Evolutionary conservation across 1,139 yeast genomes (phyloP).

Genomic region (Lodderomyces pseudojiufengensis): DNA sequence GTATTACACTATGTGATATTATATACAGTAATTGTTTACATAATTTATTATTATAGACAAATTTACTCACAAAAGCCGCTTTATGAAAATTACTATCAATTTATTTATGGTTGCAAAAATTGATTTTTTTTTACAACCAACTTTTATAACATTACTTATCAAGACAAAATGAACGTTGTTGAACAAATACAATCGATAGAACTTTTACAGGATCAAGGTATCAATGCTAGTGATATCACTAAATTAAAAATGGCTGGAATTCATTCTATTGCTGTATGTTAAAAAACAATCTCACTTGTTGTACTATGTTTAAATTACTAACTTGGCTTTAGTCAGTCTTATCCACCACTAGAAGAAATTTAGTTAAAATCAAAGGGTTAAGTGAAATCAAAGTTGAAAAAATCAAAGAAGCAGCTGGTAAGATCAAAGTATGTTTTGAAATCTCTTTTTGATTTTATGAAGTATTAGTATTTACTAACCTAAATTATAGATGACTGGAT

Average conservation of each 20-base stretch:
- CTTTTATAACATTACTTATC: constrained; percentile 3
- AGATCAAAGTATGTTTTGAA: constrained; percentile 25
- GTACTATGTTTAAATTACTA: background rate
- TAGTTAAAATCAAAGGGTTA: constrained; percentile 51
- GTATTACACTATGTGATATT: no score
- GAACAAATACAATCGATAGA: constrained; percentile 30
- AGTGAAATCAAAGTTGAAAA: constrained; percentile 60
- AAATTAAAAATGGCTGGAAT: constrained; percentile 53
- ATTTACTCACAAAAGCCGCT: no score
- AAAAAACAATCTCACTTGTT: background rate
- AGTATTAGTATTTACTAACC: background rate
- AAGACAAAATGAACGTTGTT: constrained; percentile 5
- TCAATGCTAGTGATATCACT: constrained; percentile 55
- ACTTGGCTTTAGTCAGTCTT: constrained; percentile 36
- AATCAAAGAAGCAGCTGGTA: constrained; percentile 58
- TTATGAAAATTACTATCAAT: no score
- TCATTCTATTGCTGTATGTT: constrained; percentile 48
- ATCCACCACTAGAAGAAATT: constrained; percentile 51
- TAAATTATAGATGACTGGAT: constrained; percentile 35
- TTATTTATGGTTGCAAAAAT: constrained; percentile 13
- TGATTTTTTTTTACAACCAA: background rate
- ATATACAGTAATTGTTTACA: no score
- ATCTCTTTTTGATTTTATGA: background rate
- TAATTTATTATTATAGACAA: no score
- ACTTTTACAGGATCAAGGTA: constrained; percentile 53